Percentiles rank a stretch among this genome's conserved stretches.
Evolutionary conservation across 306 rosid genomes (phyloP).

Genomic region (Glycine tomentella): DNA sequence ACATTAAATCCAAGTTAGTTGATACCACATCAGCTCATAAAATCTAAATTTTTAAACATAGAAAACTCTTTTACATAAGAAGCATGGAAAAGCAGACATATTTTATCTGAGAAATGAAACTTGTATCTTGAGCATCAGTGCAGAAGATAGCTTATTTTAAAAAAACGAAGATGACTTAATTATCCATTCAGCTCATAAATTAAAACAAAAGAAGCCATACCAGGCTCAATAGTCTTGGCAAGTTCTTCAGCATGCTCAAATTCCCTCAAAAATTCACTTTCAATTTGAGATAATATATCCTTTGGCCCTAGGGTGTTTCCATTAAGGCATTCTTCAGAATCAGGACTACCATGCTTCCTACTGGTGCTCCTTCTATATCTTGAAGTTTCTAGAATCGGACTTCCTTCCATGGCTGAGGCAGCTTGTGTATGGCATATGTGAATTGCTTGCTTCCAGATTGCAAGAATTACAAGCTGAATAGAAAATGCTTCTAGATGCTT

Average conservation of each 20-base stretch:
- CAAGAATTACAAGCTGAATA: conserved; percentile 95
- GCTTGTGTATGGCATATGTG: conserved; percentile 98
- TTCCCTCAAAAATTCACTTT: conserved; percentile 84
- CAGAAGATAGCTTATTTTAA: conserved; percentile 11
- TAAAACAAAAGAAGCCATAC: conserved; percentile 57
- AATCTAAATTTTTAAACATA: conserved; percentile 23
- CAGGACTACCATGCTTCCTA: conserved; percentile 65
- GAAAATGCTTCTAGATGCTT: conserved; percentile 94
- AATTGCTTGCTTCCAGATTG: conserved; percentile 98
- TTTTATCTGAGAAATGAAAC: conserved; percentile 3
- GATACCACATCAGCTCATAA: conserved; percentile 15
- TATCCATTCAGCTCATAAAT: conserved; percentile 30
- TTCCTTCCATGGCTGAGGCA: conserved; percentile 98
- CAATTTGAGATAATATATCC: conserved; percentile 73
- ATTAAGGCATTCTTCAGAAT: conserved; percentile 64
- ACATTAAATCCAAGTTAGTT: not conserved
- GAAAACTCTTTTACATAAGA: conserved; percentile 23
- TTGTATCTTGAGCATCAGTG: conserved; percentile 5
- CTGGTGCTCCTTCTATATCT: conserved; percentile 71
- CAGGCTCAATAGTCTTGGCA: conserved; percentile 87
- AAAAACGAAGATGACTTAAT: conserved; percentile 31
- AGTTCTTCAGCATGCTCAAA: conserved; percentile 91
- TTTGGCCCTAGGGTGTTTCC: conserved; percentile 60
- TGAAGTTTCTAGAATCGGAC: conserved; percentile 82
- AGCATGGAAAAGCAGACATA: conserved; percentile 25